phyloP scores from a whole-genome alignment of 495 filamentous ascomycete species.

The Xylaria telfairii region DNA sequence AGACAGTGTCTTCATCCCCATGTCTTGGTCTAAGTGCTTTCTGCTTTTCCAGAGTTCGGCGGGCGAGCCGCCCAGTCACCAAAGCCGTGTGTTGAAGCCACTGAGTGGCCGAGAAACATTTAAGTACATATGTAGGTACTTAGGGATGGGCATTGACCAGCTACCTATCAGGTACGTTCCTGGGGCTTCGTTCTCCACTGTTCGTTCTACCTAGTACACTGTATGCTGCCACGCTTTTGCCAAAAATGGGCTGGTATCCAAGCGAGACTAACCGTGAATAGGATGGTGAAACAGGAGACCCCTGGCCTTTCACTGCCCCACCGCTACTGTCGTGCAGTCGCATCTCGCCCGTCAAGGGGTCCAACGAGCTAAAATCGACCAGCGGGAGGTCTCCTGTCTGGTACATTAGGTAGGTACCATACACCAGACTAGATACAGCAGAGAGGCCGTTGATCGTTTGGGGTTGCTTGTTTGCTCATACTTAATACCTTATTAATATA shows the following conservation, averaged over 20 bases:
- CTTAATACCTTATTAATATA: not conserved
- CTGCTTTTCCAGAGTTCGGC: not conserved
- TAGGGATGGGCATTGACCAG: not conserved
- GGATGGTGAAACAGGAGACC: constrained; percentile 23
- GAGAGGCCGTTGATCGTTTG: not conserved
- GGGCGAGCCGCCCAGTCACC: constrained; percentile 5
- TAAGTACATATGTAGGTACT: not conserved
- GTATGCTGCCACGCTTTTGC: constrained; percentile 8
- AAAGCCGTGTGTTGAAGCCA: not conserved
- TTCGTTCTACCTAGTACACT: no score
- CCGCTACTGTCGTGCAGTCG: not conserved
- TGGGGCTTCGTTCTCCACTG: not conserved
- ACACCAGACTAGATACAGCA: no score
- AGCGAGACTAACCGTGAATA: constrained; percentile 9
- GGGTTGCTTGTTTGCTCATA: not conserved
- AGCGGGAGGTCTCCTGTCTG: no score
- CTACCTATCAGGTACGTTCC: not conserved
- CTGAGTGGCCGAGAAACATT: constrained; percentile 9
- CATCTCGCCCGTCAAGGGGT: not conserved
- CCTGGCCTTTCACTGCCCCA: not conserved
- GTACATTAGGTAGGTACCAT: not conserved
- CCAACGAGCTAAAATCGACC: not conserved
- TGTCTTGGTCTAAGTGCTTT: not conserved
- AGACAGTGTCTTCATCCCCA: not conserved
- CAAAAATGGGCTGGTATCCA: not conserved